Percentiles rank a stretch among this genome's conserved stretches.
Evolutionary conservation across 2,329 filamentous ascomycete species (phyloP).

Genomic region (Scleromitrula shiraiana): DNA sequence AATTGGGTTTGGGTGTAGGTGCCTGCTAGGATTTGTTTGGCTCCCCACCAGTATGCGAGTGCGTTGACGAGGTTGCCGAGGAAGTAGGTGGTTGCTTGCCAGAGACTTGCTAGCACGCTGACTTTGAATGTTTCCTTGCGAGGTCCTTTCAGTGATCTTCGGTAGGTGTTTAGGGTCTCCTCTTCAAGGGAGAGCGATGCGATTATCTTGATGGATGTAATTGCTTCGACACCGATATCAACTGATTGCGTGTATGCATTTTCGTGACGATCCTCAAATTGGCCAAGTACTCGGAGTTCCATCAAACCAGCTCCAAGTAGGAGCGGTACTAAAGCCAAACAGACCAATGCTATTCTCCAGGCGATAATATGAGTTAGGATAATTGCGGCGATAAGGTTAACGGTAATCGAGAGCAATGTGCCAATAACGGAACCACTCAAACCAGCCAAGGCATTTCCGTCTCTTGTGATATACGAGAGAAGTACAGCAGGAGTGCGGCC

Average conservation of each 20-base stretch:
- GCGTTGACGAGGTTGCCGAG: conserved; percentile 62
- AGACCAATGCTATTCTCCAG: conserved; percentile 68
- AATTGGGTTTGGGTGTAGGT: conserved; percentile 58
- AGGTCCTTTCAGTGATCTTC: conserved; percentile 40
- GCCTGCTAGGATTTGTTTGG: conserved; percentile 60
- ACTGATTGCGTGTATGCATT: not conserved
- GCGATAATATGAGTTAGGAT: conserved; percentile 61
- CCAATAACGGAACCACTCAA: conserved; percentile 64
- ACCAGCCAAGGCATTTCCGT: conserved; percentile 57
- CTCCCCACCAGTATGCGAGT: conserved; percentile 73
- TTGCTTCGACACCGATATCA: conserved; percentile 40
- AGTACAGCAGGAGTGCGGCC: conserved; percentile 53
- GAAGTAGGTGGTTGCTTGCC: conserved; percentile 50
- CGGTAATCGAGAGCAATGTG: conserved; percentile 56
- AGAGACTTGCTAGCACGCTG: conserved; percentile 40
- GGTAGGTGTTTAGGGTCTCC: conserved; percentile 47
- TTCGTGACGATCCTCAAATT: not conserved
- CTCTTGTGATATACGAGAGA: conserved; percentile 60
- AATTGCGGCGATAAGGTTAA: conserved; percentile 62
- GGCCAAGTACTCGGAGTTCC: not conserved
- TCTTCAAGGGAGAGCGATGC: conserved; percentile 47
- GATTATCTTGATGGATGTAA: conserved; percentile 56
- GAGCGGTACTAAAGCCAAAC: conserved; percentile 53
- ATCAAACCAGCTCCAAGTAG: not conserved
- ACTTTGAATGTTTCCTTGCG: conserved; percentile 43